Base-by-base conservation (phyloP, 2,329 filamentous ascomycete species). In the Monosporascus sp. region DNA sequence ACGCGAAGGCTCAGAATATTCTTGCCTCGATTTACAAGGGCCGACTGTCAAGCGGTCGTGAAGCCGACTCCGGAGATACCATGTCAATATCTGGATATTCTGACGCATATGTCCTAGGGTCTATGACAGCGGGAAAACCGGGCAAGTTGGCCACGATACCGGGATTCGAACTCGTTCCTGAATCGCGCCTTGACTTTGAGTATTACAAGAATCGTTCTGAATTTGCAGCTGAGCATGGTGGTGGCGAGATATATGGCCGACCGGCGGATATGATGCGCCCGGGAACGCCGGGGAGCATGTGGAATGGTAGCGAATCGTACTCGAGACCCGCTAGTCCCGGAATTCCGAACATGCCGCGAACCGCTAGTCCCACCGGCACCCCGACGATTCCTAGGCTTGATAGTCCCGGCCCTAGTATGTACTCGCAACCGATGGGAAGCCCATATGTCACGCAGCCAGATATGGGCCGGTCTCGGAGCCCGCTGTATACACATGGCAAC, bases 141-240 rank as follows among this genome's bases (percentile, higher is more conserved):
- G 80, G 80, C 42, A 79, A 78, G 65, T 59, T 62, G 4, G 73
- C 66, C 47, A 58, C 64, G 14, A 63, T 88, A 5, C 84, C 86
- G 0, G 90, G 90, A 0, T 97, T 97, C 69, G 93, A 97, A 70
- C 84, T 96, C 53, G 92, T 97, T 0, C 85, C 89, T 0, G 93
- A 97, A 63, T 81, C 81, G 51, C 84, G 90, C 48, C 85, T 96
- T 70, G 91, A 96, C 68, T 96, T 95, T 66, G 85, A 90, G 55
- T 93, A 90, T 72, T 97, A 86, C 78, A 97, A 96, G 71, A 87
- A 96, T 69, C 81, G 90, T 1, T 82, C 89, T 2, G 93, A 97
- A 61, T 97, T 97, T 71, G 84, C 85, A 1, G 86, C 91, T 11
- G 89, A 94, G 51, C 88, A 91, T 59, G 90, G 90, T n/a, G 91